phyloP scores from a whole-genome alignment of 1,284 basidiomycete species.

The Dichomitus squalens region DNA sequence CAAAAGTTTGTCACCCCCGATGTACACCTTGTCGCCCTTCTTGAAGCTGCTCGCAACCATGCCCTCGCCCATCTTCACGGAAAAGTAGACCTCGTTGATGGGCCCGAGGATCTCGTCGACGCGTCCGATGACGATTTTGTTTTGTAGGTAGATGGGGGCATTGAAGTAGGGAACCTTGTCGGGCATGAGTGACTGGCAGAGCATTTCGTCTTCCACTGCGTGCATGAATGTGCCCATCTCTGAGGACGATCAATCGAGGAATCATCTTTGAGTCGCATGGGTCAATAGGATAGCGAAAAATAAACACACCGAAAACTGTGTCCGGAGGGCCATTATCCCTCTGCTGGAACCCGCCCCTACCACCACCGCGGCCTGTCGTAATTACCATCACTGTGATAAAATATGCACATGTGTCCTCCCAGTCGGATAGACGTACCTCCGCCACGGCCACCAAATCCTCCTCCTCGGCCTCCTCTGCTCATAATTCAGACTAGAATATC shows the following conservation, averaged over 20 bases:
- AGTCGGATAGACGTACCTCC: constrained; percentile 16
- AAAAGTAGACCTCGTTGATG: constrained; percentile 99
- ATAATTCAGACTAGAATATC: constrained; percentile 15
- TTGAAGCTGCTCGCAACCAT: constrained; percentile 97
- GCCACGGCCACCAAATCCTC: constrained; percentile 31
- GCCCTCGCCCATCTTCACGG: constrained; percentile 95
- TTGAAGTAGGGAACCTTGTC: constrained; percentile 99
- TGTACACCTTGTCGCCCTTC: constrained; percentile 98
- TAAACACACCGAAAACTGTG: constrained; percentile 71
- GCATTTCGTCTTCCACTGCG: constrained; percentile 98
- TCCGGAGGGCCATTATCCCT: constrained; percentile 85
- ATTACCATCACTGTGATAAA: neutral
- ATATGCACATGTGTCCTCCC: neutral
- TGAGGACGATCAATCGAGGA: no score
- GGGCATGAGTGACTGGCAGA: constrained; percentile 84
- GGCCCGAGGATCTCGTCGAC: constrained; percentile 97
- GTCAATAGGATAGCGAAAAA: neutral
- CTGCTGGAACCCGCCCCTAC: constrained; percentile 56
- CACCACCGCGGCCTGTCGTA: constrained; percentile 28
- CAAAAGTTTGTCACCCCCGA: constrained; percentile 93
- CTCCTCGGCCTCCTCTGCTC: constrained; percentile 31
- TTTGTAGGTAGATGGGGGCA: constrained; percentile 97
- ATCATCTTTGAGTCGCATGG: no score
- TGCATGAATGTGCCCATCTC: constrained; percentile 92
- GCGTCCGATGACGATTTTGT: constrained; percentile 95